Evolutionary conservation across 345 rosid genomes (phyloP).

Genomic region (Combretum micranthum): DNA sequence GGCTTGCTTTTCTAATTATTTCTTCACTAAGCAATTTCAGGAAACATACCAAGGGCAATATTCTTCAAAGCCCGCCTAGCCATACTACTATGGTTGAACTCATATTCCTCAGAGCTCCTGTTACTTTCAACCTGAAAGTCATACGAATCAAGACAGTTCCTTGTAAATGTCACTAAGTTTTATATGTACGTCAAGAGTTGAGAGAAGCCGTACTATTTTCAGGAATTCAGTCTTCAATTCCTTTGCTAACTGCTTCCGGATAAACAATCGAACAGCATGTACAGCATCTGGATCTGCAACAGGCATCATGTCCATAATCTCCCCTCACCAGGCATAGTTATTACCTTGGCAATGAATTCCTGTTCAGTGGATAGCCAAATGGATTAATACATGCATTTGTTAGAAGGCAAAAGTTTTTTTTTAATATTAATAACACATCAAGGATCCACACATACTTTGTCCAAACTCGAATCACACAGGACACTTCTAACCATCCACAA

Average conservation of each 20-base stretch:
- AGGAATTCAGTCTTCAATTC: conserved; percentile 75
- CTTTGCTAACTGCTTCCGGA: conserved; percentile 82
- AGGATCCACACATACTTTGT: conserved; percentile 41
- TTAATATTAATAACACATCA: neutral
- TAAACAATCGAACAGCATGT: conserved; percentile 79
- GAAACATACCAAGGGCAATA: conserved; percentile 59
- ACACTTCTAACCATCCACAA: conserved; percentile 74
- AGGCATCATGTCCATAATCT: conserved; percentile 96
- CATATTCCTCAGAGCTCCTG: conserved; percentile 68
- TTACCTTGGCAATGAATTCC: conserved; percentile 92
- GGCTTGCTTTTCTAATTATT: neutral
- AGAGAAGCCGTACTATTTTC: conserved; percentile 38
- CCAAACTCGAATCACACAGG: conserved; percentile 65
- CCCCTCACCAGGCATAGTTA: conserved; percentile 90
- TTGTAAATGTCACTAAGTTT: no score
- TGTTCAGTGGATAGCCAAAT: conserved; percentile 19
- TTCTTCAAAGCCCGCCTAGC: conserved; percentile 87
- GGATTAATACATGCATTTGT: neutral
- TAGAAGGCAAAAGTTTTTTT: no score
- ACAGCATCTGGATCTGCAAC: conserved; percentile 99
- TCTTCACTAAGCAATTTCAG: neutral
- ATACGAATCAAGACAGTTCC: neutral
- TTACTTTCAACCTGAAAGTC: conserved; percentile 57
- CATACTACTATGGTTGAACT: conserved; percentile 77
- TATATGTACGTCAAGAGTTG: neutral